These are phyloP conservation scores for Rhynchosporium agropyri DNA, from an alignment of 2,329 filamentous ascomycete species.

Conservation along the genomic window DNA sequence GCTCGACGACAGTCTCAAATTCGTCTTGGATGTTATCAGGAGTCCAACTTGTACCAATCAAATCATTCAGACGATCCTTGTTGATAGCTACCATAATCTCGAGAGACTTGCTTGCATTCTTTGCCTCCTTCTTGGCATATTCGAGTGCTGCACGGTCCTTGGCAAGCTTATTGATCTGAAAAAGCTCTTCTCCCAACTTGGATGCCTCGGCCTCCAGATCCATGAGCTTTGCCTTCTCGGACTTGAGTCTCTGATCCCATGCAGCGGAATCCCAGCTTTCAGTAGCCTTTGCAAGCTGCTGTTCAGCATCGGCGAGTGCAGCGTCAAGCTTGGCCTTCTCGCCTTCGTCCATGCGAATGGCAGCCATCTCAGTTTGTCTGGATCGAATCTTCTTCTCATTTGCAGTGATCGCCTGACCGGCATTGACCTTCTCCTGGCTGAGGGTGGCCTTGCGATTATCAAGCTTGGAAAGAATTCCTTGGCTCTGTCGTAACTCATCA, in stretches of 20 bases:
- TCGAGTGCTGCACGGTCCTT: constrained; percentile 84
- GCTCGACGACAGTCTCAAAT: constrained; percentile 65
- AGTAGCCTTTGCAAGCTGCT: constrained; percentile 62
- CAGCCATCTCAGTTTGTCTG: constrained; percentile 69
- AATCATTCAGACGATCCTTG: constrained; percentile 65
- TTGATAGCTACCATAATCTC: constrained; percentile 78
- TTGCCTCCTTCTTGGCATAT: constrained; percentile 77
- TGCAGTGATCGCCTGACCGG: constrained; percentile 69
- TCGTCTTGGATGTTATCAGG: constrained; percentile 68
- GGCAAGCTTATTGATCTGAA: constrained; percentile 79
- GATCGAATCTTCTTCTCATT: constrained; percentile 71
- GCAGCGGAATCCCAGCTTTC: constrained; percentile 63
- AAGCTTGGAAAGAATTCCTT: constrained; percentile 70
- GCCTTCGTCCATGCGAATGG: constrained; percentile 85
- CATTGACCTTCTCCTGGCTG: constrained; percentile 72
- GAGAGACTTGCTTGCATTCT: constrained; percentile 72
- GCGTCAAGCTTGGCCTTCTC: constrained; percentile 76
- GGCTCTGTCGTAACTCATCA: constrained; percentile 73
- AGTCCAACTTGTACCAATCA: constrained; percentile 70
- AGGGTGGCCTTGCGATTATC: constrained; percentile 73
- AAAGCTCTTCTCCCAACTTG: constrained; percentile 75
- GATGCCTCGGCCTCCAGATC: constrained; percentile 72
- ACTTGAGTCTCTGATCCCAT: constrained; percentile 71
- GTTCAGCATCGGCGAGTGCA: constrained; percentile 69
- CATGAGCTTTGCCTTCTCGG: constrained; percentile 66